Base-by-base conservation (phyloP, 352 stramenopile genomes). In the Globisporangium cystogenes region DNA sequence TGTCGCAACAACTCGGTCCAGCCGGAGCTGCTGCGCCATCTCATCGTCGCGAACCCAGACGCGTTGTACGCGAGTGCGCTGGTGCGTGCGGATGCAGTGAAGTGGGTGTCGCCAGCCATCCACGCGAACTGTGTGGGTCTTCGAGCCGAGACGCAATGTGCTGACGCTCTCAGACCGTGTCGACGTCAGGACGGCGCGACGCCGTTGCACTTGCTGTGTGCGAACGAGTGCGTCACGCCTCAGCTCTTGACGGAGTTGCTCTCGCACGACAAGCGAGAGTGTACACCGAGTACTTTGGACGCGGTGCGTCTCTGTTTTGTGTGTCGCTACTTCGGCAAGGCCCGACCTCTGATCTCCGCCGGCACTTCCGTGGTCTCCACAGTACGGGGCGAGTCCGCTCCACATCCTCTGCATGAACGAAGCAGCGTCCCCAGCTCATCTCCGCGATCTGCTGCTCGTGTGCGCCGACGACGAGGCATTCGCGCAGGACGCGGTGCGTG, bases 351-450 rank as follows among this genome's bases (percentile, higher is more conserved):
- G 14, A 7, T 18, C 20, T 18, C 1, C 7, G 4, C 49, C 27
- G 1, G 12, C n/a, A 16, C 20, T 2, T 18, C 4, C 50, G 7
- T 42, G 6, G 20, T 21, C 11, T 24, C 42, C 12, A 7, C 24
- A 90, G 75, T 83, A 73, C 53, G 76, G 74, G 27, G 70, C 74
- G 16, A 82, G 71, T 12, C 63, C 80, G 4, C 60, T 90, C 20
- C 80, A 90, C 50, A 36, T 80, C 10, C 48, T 90, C n/a, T 88
- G 76, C 33, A 82, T 76, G 67, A 88, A 88, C 44, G 74, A 80
- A 20, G 26, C 58, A 1, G 65, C 85, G 14, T 62, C 63, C 5
- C 54, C 62, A 3, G 60, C 73, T 3, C 52, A 69, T 1, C 55
- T 88, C 33, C 63, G 69, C 1, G 57, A 62, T 1, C 49, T 84